Evolutionary conservation across 2,329 filamentous ascomycete genomes (phyloP).

Genomic region (Byssochlamys sp.): DNA sequence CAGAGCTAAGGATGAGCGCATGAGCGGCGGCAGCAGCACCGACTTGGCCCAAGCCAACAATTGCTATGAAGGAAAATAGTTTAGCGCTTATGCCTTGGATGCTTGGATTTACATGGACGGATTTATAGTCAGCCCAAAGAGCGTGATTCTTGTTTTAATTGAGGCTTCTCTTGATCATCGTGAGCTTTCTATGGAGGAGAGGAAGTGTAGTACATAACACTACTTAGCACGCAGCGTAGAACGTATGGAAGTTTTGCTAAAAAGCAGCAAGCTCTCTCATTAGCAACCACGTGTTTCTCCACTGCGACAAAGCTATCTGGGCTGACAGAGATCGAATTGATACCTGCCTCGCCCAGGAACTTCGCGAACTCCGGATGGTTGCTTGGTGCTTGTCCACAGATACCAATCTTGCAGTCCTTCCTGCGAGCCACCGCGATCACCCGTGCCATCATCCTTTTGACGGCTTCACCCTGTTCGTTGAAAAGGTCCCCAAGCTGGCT

Average conservation of each 20-base stretch:
- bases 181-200: too few relatives aligned
- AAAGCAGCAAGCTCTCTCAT: background rate
- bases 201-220: too few relatives aligned
- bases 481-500: conserved; percentile 29
- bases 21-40: conserved; percentile 40
- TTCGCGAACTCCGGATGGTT: conserved; percentile 31
- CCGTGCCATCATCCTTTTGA: conserved; percentile 31
- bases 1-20: conserved; percentile 42
- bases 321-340: conserved; percentile 33
- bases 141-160: too few relatives aligned
- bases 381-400: conserved; percentile 33
- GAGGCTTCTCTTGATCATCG: too few relatives aligned
- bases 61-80: conserved; percentile 29
- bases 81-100: background rate
- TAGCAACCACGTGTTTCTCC: conserved; percentile 12
- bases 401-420: conserved; percentile 28
- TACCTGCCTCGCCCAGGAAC: conserved; percentile 28
- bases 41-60: conserved; percentile 36
- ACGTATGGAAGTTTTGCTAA: too few relatives aligned
- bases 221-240: too few relatives aligned
- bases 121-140: too few relatives aligned
- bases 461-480: conserved; percentile 31
- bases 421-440: conserved; percentile 22
- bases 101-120: too few relatives aligned
- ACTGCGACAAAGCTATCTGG: conserved; percentile 32